These are phyloP conservation scores for Mycena alexandri DNA, from an alignment of 768 basidiomycete genomes.

Conservation along the genomic window DNA sequence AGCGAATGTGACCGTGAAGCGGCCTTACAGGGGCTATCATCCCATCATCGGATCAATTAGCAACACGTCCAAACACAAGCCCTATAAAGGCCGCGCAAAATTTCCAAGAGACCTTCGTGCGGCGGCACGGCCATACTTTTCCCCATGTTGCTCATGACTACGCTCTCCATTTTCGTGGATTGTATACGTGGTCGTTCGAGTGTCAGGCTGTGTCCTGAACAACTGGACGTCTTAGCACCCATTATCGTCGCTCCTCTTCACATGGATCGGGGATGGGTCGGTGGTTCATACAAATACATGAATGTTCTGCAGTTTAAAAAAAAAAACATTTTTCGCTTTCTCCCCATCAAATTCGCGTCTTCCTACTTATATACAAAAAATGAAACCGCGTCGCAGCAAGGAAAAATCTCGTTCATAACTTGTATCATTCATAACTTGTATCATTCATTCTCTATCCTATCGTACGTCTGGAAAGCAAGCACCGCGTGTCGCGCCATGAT, in stretches of 20 bases:
- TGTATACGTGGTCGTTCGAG: slow-evolving; percentile 83
- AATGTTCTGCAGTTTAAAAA: background rate
- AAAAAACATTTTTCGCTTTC: background rate
- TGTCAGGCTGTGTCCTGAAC: slow-evolving; percentile 88
- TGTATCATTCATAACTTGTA: slow-evolving; percentile 25
- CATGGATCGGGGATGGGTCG: slow-evolving; percentile 78
- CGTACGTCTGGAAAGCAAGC: slow-evolving; percentile 16
- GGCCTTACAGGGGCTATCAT: slow-evolving; percentile 6
- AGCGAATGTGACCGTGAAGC: slow-evolving; percentile 2
- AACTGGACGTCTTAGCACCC: slow-evolving; percentile 89
- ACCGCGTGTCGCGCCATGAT: slow-evolving; percentile 8
- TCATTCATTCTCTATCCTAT: slow-evolving; percentile 22
- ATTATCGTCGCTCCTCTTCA: slow-evolving; percentile 60
- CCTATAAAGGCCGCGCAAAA: slow-evolving; percentile 15
- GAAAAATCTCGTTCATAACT: background rate
- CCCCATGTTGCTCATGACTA: slow-evolving; percentile 94
- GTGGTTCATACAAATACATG: slow-evolving; percentile 67
- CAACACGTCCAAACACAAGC: slow-evolving; percentile 31
- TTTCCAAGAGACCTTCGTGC: slow-evolving; percentile 65
- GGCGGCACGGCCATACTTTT: slow-evolving; percentile 84
- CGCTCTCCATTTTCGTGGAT: slow-evolving; percentile 50
- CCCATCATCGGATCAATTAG: slow-evolving; percentile 10
- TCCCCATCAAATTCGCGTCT: slow-evolving; percentile 5
- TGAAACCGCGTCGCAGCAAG: slow-evolving; percentile 7
- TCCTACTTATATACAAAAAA: slow-evolving; percentile 32